Conservation (phyloP, 1,139 yeast genomes). For the Zygosaccharomyces sapae region DNA sequence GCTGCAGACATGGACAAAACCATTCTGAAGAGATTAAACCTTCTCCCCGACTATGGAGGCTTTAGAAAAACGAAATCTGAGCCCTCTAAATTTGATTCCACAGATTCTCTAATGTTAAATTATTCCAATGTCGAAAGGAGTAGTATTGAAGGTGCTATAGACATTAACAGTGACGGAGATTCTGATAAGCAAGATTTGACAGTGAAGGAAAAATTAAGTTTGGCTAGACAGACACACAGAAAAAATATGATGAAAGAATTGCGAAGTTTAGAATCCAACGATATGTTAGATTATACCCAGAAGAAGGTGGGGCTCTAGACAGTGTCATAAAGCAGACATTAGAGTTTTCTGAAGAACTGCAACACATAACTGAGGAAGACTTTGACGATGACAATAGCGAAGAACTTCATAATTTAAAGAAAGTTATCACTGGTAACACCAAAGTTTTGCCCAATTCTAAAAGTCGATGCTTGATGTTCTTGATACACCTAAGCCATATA, state of each 20-base stretch:
- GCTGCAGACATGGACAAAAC: background rate
- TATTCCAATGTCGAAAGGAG: too few species aligned
- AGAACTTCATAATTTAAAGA: constrained; percentile 23
- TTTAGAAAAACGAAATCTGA: constrained; percentile 1
- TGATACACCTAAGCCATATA: constrained; percentile 8
- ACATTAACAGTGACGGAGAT: constrained; percentile 6
- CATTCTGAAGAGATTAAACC: background rate
- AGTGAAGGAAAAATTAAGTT: constrained; percentile 11
- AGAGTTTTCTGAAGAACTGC: constrained; percentile 25
- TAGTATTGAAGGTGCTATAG: constrained; percentile 5
- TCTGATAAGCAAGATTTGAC: constrained; percentile 3
- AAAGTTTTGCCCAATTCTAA: constrained; percentile 10
- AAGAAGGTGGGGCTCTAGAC: constrained; percentile 19
- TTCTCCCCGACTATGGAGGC: background rate
- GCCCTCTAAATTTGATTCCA: constrained; percentile 3
- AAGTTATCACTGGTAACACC: constrained; percentile 30
- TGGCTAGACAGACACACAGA: constrained; percentile 20
- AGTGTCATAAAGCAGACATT: constrained; percentile 26
- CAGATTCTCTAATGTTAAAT: constrained; percentile 4
- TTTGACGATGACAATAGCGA: constrained; percentile 12
- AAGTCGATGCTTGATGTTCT: constrained; percentile 26
- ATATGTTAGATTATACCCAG: constrained; percentile 6
- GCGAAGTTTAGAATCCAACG: constrained; percentile 10
- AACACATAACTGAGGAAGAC: constrained; percentile 17
- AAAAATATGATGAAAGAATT: constrained; percentile 15